Evolutionary conservation across 2,329 filamentous ascomycete genomes (phyloP).

Genomic region (Berkeleyomyces rouxiae): DNA sequence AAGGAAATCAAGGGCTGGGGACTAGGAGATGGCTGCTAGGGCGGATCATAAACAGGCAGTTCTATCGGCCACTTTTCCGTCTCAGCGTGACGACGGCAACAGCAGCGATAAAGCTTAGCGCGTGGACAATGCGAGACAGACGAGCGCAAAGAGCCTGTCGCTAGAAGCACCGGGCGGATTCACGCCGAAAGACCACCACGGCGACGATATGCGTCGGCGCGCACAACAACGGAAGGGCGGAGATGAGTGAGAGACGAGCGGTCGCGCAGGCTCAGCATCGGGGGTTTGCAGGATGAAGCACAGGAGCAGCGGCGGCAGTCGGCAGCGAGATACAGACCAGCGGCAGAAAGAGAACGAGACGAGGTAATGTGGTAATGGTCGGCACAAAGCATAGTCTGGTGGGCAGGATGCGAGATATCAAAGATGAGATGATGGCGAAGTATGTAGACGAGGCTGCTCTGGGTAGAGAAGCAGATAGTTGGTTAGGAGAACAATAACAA

Average conservation of each 20-base stretch:
- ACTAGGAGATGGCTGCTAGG: not conserved
- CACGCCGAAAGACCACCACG: conserved; percentile 12
- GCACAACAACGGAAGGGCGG: conserved; percentile 9
- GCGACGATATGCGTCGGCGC: conserved; percentile 14
- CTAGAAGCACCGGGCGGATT: conserved; percentile 2
- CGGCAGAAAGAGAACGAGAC: not conserved
- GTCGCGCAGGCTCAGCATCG: conserved; percentile 4
- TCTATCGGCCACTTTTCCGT: not conserved
- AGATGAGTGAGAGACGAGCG: conserved; percentile 2
- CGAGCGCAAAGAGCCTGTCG: not conserved
- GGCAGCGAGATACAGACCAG: not conserved
- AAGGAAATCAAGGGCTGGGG: not conserved
- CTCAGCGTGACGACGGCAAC: not conserved
- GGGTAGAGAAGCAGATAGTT: not conserved
- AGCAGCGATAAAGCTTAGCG: not conserved
- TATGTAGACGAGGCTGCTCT: not conserved
- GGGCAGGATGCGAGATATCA: not conserved
- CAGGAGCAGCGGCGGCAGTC: conserved; percentile 4
- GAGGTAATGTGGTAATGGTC: not conserved
- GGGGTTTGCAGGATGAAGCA: conserved; percentile 7
- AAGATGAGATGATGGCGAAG: not conserved
- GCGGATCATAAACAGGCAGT: conserved; percentile 5
- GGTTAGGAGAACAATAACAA: not conserved
- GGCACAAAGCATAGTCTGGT: conserved; percentile 13
- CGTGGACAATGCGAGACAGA: not conserved